Conservation (phyloP, 306 rosid species). For the Lupinus albus region DNA sequence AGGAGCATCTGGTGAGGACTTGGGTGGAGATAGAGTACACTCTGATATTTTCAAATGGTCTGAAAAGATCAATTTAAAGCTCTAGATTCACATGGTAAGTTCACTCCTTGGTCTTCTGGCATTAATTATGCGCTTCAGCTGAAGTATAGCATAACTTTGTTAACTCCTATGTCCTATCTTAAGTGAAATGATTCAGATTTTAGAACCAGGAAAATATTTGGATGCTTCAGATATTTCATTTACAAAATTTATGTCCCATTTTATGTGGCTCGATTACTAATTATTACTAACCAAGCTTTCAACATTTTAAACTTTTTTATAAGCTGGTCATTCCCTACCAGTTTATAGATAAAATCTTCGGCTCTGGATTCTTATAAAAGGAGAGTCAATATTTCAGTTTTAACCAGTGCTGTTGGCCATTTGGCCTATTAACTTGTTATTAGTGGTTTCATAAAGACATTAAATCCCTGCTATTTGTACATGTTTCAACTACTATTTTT, state of each 20-base stretch:
- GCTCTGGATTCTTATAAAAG: too few relatives aligned
- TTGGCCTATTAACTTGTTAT: conserved; percentile 26
- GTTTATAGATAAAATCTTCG: background rate
- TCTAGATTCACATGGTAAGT: conserved; percentile 59
- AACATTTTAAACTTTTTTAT: too few relatives aligned
- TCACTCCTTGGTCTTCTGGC: conserved; percentile 25
- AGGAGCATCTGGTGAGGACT: conserved; percentile 72
- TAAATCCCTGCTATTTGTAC: too few relatives aligned
- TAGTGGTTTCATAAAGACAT: background rate
- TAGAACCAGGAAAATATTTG: conserved; percentile 10
- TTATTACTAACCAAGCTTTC: conserved; percentile 5
- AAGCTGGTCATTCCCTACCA: background rate
- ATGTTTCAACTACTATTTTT: background rate
- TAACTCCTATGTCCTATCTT: conserved; percentile 9
- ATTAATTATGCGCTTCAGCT: conserved; percentile 7
- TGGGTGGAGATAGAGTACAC: conserved; percentile 75
- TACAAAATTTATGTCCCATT: background rate
- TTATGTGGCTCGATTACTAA: conserved; percentile 19
- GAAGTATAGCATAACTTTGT: conserved; percentile 2
- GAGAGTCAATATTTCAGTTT: background rate
- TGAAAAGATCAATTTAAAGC: conserved; percentile 56
- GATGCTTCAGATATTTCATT: conserved; percentile 22
- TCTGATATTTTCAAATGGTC: conserved; percentile 77
- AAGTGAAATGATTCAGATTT: conserved; percentile 8
- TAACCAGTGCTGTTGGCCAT: conserved; percentile 3